These are phyloP conservation scores for Schwanniomyces occidentalis DNA, from an alignment of 805 yeast species.

Conservation along the genomic window DNA sequence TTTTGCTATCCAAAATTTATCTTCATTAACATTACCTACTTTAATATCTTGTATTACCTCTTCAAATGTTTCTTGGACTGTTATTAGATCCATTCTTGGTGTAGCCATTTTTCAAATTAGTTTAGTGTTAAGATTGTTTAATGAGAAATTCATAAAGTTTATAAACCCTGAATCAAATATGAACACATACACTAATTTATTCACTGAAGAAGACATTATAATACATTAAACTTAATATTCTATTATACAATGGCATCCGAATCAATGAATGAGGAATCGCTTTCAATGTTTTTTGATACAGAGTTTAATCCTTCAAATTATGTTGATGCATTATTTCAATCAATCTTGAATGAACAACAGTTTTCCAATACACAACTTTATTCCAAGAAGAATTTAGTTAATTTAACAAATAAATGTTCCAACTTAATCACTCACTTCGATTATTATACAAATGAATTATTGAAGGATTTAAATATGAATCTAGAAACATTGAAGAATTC, in stretches of 20 bases:
- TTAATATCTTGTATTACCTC: conserved; percentile 44
- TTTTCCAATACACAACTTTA: conserved; percentile 11
- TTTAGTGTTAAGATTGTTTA: too few relatives aligned
- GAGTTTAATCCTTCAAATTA: conserved; percentile 65
- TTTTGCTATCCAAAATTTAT: conserved; percentile 46
- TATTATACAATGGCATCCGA: conserved; percentile 1
- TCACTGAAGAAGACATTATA: background rate
- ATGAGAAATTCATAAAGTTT: too few relatives aligned
- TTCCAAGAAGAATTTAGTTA: conserved; percentile 30
- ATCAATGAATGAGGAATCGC: conserved; percentile 33
- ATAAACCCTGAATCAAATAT: too few relatives aligned
- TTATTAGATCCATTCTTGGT: conserved; percentile 19
- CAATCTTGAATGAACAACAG: conserved; percentile 22
- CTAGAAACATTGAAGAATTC: conserved; percentile 49
- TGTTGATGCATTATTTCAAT: conserved; percentile 59
- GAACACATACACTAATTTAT: too few relatives aligned
- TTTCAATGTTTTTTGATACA: conserved; percentile 68
- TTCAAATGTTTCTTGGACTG: conserved; percentile 47
- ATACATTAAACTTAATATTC: background rate
- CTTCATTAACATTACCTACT: conserved; percentile 15
- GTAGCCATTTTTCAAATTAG: background rate
- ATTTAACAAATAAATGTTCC: conserved; percentile 49
- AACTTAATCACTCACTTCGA: conserved; percentile 60
- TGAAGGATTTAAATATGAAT: conserved; percentile 47
- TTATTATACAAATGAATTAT: conserved; percentile 58